Percentiles rank a stretch among this genome's conserved stretches.
phyloP scores from a whole-genome alignment of 495 filamentous ascomycete genomes.

The Penicillium goetzii region DNA sequence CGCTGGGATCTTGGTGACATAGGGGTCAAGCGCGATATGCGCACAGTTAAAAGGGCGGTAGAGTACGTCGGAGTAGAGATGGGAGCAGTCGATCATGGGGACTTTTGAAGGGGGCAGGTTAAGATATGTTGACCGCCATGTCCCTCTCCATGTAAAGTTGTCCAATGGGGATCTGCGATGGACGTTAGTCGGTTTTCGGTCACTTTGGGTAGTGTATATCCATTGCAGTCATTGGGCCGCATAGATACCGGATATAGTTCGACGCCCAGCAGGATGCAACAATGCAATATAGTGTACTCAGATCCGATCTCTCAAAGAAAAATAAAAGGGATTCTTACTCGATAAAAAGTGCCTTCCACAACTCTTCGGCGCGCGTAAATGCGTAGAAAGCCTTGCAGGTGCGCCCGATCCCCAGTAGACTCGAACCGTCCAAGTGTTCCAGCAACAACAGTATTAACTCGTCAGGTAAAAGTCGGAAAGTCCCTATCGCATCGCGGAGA shows the following conservation, averaged over 20 bases:
- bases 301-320: background rate
- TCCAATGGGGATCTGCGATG: conserved; percentile 40
- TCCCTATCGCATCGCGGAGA: conserved; percentile 66
- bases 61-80: conserved; percentile 88
- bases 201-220: background rate
- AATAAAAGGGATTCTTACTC: conserved; percentile 60
- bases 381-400: conserved; percentile 91
- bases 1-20: conserved; percentile 68
- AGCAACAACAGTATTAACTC: conserved; percentile 78
- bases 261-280: background rate
- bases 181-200: background rate
- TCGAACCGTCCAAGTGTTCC: conserved; percentile 69
- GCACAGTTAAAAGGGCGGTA: conserved; percentile 93
- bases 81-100: conserved; percentile 60
- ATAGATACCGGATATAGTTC: conserved; percentile 10
- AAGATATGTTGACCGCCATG: conserved; percentile 84
- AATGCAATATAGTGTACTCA: background rate
- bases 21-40: conserved; percentile 68
- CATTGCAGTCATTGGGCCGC: conserved; percentile 10
- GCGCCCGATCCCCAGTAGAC: conserved; percentile 68
- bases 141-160: conserved; percentile 76
- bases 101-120: conserved; percentile 60
- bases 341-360: conserved; percentile 88
- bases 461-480: conserved; percentile 71
- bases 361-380: conserved; percentile 79